Evolutionary conservation across 495 filamentous ascomycete species (phyloP).

Genomic region (Tuber microsphaerosporum): DNA sequence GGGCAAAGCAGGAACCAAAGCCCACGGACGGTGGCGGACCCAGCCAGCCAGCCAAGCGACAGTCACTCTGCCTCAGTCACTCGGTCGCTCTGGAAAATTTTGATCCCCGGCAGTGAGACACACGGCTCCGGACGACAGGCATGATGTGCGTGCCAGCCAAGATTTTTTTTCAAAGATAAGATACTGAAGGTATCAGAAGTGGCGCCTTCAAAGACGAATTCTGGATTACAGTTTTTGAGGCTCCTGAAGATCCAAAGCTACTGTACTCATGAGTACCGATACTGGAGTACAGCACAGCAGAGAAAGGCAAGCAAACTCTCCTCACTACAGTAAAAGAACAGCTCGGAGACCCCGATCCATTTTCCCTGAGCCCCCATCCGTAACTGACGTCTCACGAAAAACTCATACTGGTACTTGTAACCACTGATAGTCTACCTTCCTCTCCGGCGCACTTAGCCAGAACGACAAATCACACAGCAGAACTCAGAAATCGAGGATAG

Average conservation of each 20-base stretch:
- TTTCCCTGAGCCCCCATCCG: background rate
- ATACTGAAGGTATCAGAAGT: background rate
- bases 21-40: background rate
- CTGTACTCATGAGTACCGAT: too few relatives aligned
- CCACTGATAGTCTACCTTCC: background rate
- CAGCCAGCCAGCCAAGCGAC: background rate
- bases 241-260: background rate
- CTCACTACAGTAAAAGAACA: background rate
- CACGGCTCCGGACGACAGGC: constrained; percentile 31
- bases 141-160: constrained; percentile 8
- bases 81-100: background rate
- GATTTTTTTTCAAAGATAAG: too few relatives aligned
- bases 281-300: too few relatives aligned
- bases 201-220: background rate
- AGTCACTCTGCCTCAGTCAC: background rate
- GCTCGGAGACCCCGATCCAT: background rate
- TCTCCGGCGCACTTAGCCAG: background rate
- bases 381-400: background rate
- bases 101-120: constrained; percentile 15
- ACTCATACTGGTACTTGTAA: background rate
- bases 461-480: background rate
- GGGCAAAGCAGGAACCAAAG: background rate
- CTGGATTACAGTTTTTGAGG: background rate
- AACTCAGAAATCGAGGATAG: background rate
- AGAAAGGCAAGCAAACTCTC: background rate